Evolutionary conservation across 495 filamentous ascomycete genomes (phyloP).

Genomic region (Symbiotaphrina buchneri): DNA sequence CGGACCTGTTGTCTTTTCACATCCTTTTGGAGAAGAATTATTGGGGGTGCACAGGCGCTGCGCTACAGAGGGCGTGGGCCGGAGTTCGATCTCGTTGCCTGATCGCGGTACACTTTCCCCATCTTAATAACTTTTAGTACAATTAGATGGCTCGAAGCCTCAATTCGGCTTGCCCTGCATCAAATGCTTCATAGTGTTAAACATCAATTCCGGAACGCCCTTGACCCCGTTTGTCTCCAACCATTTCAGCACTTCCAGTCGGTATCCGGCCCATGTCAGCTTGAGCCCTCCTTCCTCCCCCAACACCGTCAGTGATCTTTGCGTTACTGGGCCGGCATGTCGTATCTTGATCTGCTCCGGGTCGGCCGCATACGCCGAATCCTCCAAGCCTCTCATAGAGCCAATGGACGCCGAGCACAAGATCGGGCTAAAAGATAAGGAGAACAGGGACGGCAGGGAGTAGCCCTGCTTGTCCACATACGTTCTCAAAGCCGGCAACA

Average conservation of each 20-base stretch:
- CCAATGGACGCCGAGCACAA: conserved; percentile 42
- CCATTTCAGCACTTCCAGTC: conserved; percentile 46
- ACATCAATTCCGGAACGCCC: conserved; percentile 55
- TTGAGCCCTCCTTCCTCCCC: conserved; percentile 45
- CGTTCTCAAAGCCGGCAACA: conserved; percentile 21
- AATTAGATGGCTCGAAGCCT: too few species aligned
- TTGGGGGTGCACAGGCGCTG: too few species aligned
- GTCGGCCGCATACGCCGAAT: conserved; percentile 14
- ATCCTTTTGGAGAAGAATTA: too few species aligned
- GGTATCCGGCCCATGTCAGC: conserved; percentile 52
- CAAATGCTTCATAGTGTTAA: conserved; percentile 62
- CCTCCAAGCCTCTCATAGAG: conserved; percentile 44
- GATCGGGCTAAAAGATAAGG: conserved; percentile 42
- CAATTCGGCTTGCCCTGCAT: conserved; percentile 14
- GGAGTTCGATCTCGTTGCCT: too few species aligned
- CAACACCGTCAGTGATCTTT: conserved; percentile 35
- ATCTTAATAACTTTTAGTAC: too few species aligned
- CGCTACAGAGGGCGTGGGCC: too few species aligned
- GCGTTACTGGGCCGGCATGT: conserved; percentile 59
- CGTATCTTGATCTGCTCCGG: conserved; percentile 21
- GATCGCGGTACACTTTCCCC: too few species aligned
- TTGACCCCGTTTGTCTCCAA: conserved; percentile 38
- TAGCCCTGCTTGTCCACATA: conserved; percentile 22
- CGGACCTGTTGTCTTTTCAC: too few species aligned
- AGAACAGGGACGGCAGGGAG: conserved; percentile 34